Percentiles rank a stretch among this genome's conserved stretches.
These are phyloP conservation scores for Trametes coccinea DNA, from an alignment of 768 basidiomycete species.

Conservation along the genomic window DNA sequence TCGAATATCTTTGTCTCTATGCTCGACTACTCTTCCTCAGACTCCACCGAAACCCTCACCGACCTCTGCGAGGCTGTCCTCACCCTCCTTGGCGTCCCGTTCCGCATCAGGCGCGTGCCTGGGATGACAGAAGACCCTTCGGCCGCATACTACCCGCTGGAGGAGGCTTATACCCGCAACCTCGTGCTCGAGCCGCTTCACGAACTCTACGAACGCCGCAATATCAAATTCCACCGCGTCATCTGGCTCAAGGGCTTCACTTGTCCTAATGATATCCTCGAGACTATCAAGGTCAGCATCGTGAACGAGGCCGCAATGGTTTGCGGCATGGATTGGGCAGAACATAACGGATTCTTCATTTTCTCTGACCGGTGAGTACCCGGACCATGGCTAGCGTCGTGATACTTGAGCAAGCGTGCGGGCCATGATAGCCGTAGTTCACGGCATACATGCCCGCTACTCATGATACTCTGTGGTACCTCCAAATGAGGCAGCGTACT, in stretches of 20 bases:
- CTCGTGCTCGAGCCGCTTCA: constrained; percentile 87
- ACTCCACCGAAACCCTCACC: constrained; percentile 91
- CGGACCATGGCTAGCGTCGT: not conserved
- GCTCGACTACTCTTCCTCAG: constrained; percentile 94
- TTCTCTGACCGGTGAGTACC: constrained; percentile 86
- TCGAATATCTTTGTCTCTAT: constrained; percentile 94
- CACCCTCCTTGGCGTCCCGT: constrained; percentile 89
- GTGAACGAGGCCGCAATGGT: constrained; percentile 96
- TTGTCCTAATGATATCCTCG: constrained; percentile 96
- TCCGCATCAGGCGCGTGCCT: constrained; percentile 87
- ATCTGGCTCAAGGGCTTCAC: constrained; percentile 99
- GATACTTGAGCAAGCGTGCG: not conserved
- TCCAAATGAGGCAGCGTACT: not conserved
- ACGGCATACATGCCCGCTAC: not conserved
- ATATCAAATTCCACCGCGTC: constrained; percentile 85
- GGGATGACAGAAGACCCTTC: constrained; percentile 89
- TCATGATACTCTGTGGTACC: not conserved
- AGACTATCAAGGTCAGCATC: constrained; percentile 89
- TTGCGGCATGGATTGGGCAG: constrained; percentile 99
- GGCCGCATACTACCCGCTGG: constrained; percentile 92
- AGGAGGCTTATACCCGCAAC: constrained; percentile 94
- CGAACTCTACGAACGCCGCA: constrained; percentile 75
- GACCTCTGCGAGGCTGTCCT: constrained; percentile 96
- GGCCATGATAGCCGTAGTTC: not conserved
- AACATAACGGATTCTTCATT: constrained; percentile 95